phyloP scores from a whole-genome alignment of 2,329 filamentous ascomycete genomes.

The Clarireedia homoeocarpa region DNA sequence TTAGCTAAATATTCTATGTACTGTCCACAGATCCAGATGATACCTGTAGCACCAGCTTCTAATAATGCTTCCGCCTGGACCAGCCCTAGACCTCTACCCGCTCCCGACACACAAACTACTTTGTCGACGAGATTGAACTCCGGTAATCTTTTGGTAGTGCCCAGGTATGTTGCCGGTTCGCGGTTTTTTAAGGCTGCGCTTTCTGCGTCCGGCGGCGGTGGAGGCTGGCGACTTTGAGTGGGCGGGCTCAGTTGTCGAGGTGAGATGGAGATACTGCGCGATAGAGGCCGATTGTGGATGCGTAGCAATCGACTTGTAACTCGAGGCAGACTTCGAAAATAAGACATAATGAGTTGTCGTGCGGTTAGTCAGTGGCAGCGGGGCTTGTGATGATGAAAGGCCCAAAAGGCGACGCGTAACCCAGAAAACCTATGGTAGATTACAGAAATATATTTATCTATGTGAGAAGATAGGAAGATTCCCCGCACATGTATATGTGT shows the following conservation, averaged over 20 bases:
- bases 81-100: slow-evolving; percentile 64
- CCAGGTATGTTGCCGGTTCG: slow-evolving; percentile 15
- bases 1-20: background rate
- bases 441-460: too few relatives aligned
- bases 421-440: background rate
- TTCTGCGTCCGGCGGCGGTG: slow-evolving; percentile 14
- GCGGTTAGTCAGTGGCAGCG: too few relatives aligned
- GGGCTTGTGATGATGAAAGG: background rate
- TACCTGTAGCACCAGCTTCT: slow-evolving; percentile 64
- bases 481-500: too few relatives aligned
- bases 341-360: background rate
- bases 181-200: slow-evolving; percentile 9
- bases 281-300: background rate
- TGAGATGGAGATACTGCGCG: slow-evolving; percentile 7
- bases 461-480: too few relatives aligned
- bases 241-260: slow-evolving; percentile 1
- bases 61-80: slow-evolving; percentile 65
- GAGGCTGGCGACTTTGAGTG: slow-evolving; percentile 7
- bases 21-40: background rate
- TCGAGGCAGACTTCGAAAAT: slow-evolving; percentile 1
- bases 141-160: slow-evolving; percentile 22
- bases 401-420: background rate
- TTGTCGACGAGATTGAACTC: slow-evolving; percentile 65
- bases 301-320: background rate
- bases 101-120: slow-evolving; percentile 64